Conservation (phyloP, 371 early-diverging fungal species). For the Haplosporangium sp. region DNA sequence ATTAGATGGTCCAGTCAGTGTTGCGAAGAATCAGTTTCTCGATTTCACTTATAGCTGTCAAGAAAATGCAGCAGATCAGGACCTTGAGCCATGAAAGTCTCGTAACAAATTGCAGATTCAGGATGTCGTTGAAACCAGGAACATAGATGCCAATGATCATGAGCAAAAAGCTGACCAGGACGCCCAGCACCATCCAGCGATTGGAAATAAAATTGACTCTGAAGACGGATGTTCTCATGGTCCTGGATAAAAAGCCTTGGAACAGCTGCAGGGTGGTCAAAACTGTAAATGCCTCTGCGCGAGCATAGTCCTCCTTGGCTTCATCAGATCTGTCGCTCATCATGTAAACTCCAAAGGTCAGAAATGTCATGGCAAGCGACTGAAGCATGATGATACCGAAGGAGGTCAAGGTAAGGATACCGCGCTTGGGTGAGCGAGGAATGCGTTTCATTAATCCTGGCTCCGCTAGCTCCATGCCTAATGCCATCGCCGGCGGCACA, state of each 20-base stretch:
- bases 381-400: slow-evolving; percentile 71
- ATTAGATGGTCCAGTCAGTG: slow-evolving; percentile 12
- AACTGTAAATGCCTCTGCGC: slow-evolving; percentile 73
- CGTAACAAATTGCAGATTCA: slow-evolving; percentile 72
- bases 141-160: slow-evolving; percentile 80
- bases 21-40: slow-evolving; percentile 61
- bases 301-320: slow-evolving; percentile 33
- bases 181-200: slow-evolving; percentile 80
- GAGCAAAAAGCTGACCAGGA: slow-evolving; percentile 67
- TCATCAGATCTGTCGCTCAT: slow-evolving; percentile 1
- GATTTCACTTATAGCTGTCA: slow-evolving; percentile 74
- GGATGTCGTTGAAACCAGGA: slow-evolving; percentile 68
- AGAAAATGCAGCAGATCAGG: slow-evolving; percentile 70
- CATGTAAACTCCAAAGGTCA: slow-evolving; percentile 66
- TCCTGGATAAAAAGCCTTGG: slow-evolving; percentile 82
- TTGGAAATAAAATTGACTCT: slow-evolving; percentile 76
- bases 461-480: slow-evolving; percentile 78
- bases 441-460: slow-evolving; percentile 73
- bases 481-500: slow-evolving; percentile 75
- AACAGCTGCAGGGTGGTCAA: slow-evolving; percentile 82
- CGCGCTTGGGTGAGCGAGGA: slow-evolving; percentile 68
- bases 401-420: slow-evolving; percentile 69
- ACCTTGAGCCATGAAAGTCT: slow-evolving; percentile 81
- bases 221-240: slow-evolving; percentile 75
- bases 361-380: slow-evolving; percentile 66